Conservation (phyloP, 768 basidiomycete species). For the Trametes elegans region DNA sequence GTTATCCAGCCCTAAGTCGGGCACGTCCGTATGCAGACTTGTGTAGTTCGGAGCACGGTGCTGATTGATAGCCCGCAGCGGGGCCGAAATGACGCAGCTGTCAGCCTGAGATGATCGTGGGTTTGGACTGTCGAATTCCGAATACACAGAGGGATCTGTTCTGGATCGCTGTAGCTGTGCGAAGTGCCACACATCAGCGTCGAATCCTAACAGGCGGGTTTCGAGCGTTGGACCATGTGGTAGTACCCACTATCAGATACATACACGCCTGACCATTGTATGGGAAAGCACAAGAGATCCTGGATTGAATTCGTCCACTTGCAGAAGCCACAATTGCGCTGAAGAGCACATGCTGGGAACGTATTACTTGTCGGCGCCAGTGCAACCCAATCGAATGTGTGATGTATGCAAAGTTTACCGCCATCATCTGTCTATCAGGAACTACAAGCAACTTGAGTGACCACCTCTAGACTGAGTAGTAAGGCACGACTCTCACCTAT, state of each 20-base stretch:
- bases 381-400: conserved; percentile 4
- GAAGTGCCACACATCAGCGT: too few relatives aligned
- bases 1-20: not conserved
- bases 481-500: too few relatives aligned
- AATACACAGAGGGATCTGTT: not conserved
- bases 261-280: too few relatives aligned
- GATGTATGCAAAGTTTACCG: conserved; percentile 16
- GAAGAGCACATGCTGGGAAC: conserved; percentile 3
- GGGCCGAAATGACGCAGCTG: conserved; percentile 1
- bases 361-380: conserved; percentile 9
- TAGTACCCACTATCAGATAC: too few relatives aligned
- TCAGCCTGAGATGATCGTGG: not conserved
- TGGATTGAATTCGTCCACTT: too few relatives aligned
- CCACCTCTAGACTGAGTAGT: too few relatives aligned
- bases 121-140: not conserved
- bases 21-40: not conserved
- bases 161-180: too few relatives aligned
- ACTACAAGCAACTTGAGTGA: too few relatives aligned
- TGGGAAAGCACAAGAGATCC: too few relatives aligned
- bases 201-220: conserved; percentile 8
- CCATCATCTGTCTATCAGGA: too few relatives aligned
- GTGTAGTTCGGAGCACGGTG: not conserved
- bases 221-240: conserved; percentile 5
- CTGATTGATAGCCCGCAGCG: conserved; percentile 8
- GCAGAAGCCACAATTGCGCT: not conserved